A percentile compares a stretch with the other conserved stretches of the same genome.
phyloP scores from a whole-genome alignment of 768 basidiomycete species.

The Boletus speciosus region DNA sequence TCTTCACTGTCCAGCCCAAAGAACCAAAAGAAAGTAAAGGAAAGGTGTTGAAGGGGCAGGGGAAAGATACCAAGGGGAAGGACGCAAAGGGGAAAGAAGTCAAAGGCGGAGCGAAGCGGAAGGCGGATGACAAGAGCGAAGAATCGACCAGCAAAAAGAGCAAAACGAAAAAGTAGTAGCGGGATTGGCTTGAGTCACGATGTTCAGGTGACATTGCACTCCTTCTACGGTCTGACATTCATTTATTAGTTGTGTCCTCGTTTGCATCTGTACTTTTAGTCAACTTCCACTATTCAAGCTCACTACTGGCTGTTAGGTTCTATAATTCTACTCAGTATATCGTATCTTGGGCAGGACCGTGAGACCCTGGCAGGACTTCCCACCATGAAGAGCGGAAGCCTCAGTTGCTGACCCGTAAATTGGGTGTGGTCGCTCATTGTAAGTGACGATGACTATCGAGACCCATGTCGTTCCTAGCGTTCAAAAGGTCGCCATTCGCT shows the following conservation, averaged over 20 bases:
- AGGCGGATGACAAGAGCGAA: conserved; percentile 36
- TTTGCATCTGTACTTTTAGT: conserved; percentile 14
- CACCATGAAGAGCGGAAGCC: background rate
- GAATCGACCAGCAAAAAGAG: conserved; percentile 36
- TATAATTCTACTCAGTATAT: background rate
- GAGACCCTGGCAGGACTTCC: background rate
- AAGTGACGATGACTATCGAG: conserved; percentile 19
- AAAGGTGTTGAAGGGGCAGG: conserved; percentile 42
- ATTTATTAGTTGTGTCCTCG: conserved; percentile 5
- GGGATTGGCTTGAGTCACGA: background rate
- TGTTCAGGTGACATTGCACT: background rate
- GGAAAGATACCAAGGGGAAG: conserved; percentile 49
- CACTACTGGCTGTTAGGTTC: background rate
- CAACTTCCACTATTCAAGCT: background rate
- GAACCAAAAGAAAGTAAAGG: conserved; percentile 44
- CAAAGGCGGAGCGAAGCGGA: conserved; percentile 16
- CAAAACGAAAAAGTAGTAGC: conserved; percentile 39
- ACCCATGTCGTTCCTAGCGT: background rate
- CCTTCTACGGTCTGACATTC: background rate
- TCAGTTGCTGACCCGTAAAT: background rate
- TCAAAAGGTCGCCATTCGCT: conserved; percentile 38
- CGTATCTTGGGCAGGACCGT: background rate
- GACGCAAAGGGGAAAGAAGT: conserved; percentile 13
- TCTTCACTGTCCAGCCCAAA: conserved; percentile 77
- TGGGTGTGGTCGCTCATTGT: background rate